Evolutionary conservation across 2,329 filamentous ascomycete genomes (phyloP), one percentile per base, ranked within the genome.

Genomic region (Mariannaea sp.): DNA sequence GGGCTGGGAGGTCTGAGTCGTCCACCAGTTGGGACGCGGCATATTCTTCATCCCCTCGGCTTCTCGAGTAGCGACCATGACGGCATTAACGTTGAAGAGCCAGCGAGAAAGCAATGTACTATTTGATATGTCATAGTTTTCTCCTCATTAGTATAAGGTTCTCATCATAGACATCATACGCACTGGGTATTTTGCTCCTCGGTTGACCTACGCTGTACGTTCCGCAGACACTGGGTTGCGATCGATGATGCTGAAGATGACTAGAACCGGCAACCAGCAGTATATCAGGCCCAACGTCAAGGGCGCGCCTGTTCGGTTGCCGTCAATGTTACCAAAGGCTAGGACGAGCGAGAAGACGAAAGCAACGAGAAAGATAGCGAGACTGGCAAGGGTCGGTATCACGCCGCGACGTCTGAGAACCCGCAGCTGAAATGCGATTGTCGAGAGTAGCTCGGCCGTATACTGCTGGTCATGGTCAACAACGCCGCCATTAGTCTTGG

Each of bases 391-490:
- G 0, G 49, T 41, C 1, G 49, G 49, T 7, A 45, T 45, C 5
- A 46, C 49, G 2, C 49, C 49, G 1, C 42, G 35, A 9, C 49
- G 41, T 6, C 49, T 16, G 5, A 52, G 36, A 35, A 52, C 44
- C 5, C 33, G 36, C 4, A 46, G 35, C 10, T 46, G 49, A 22
- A 52, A 52, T 6, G 49, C 41, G n/a, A 52, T 29, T 1, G 26
- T 24, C 4, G 35, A 32, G 20, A 52, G 49, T 7, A 52, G 19
- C 5, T 50, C 47, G 2, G 47, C 47, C 5, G 47, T 50, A 16
- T 50, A 50, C 39, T 50, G 47, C 12, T 50, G 47, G 33, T 50
- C 47, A 9, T 36, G 40, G n/a, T 50, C 47, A 5, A 50, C 47
- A 8, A 32, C 22, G 16, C 40, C 40, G 13, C 36, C 14, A 30